Evolutionary conservation across 169 alveolate species (phyloP), one percentile per base, ranked within the genome.

Genomic region (Plasmodium cynomolgi): DNA sequence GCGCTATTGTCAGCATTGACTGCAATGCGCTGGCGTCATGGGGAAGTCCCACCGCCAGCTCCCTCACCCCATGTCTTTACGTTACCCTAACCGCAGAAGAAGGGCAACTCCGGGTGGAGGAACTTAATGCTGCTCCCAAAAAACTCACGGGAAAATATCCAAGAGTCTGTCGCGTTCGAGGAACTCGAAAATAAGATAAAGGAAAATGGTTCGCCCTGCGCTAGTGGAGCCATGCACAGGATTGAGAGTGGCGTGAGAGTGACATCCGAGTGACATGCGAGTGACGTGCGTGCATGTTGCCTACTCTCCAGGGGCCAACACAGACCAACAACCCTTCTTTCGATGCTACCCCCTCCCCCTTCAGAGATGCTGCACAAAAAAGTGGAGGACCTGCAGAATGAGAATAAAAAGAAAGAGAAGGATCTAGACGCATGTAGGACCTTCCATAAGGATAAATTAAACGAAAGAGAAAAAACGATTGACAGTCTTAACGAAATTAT

Each of bases 141-240:
- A 74, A 74, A 81, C 26, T 90, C 94, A 11, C 44, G 58, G 34
- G 94, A 90, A 74, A 80, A 62, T 17, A 39, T 80, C 33, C 84
- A 80, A 3, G 83, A 81, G 33, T 79, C 94, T 9, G 94, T 81
- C 33, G 94, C 94, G 2, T 81, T 80, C 39, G 94, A 90, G 73
- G 94, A 90, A 33, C 94, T 90, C 58, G 94, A 81, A 90, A 90
- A 68, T 33, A 90, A 90, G 44, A 90, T 90, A 58, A 79, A 90
- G 62, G 94, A 90, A 90, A 90, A 90, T 81, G 94, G 94, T 90
- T 23, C 5, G 77, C 37, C 37, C 15, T 1, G 77, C 13, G 3
- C 33, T 26, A 26, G 77, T 68, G 37, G n/a, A 68, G n/a, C n/a
- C 39, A 29, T 29, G 50, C 13, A 47, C n/a, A 73, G 20, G 37